Base-by-base conservation (phyloP, 768 basidiomycete species). In the Stropharia rugosoannulata region DNA sequence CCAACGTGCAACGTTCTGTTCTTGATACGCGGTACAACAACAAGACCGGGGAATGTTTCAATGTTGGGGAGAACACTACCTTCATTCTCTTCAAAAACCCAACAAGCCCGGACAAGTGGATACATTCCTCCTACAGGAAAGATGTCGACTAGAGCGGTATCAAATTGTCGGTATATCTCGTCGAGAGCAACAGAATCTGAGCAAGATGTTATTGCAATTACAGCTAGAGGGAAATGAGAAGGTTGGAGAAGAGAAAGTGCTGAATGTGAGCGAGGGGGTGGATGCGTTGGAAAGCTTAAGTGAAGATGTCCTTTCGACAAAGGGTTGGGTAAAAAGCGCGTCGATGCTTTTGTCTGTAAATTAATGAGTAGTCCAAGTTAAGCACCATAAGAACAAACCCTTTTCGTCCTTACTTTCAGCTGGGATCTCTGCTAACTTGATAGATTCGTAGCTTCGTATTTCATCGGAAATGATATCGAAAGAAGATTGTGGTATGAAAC, bases 1-100 rank as follows among this genome's bases (percentile, higher is more conserved):
- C 92, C 91, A 51, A 98, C 79, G 67, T 95, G 95, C 29, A 93
- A 70, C 62, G 84, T 89, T 68, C 93, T 91, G 64, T 95, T 93
- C 5, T 89, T 90, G 84, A 94, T 91, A 59, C 80, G 84, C 3
- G 94, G 95, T 47, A 97, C 90, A 25, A 92, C 78, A 16, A 90
- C 82, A 37, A 95, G 68, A 15, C 88, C 87, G 25, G 82, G 76
- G 12, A 83, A 73, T 49, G 73, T 77, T 49, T 84, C 82, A 7
- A 79, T 79, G 35, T 83, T 73, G 56, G 84, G 82, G 29, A 83
- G 70, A 57, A 81, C 76, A 22, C 75, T 75, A 29, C 74, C 76
- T 37, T 83, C 85, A 35, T 81, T 81, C 67, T 90, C 84, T 68
- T 95, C 93, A 60, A 95, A 97, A 7, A 89, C 88, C 68, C 93